Percentiles rank a stretch among this genome's conserved stretches.
These are phyloP conservation scores for Pilatotrama ljubarskyi DNA, from an alignment of 768 basidiomycete genomes.

Conservation along the genomic window DNA sequence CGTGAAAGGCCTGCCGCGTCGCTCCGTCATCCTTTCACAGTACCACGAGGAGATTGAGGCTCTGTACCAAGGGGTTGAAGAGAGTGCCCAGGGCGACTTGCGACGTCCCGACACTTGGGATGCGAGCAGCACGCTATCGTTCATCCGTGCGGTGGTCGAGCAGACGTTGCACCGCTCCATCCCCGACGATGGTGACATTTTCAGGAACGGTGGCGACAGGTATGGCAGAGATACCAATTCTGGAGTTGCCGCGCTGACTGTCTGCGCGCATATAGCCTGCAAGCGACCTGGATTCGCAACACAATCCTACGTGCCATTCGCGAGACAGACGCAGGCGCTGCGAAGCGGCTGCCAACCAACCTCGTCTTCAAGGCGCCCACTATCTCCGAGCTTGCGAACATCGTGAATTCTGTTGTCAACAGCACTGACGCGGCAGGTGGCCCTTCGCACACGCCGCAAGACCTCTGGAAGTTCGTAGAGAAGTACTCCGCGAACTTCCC, in stretches of 20 bases:
- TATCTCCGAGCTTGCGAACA: constrained; percentile 30
- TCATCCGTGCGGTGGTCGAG: constrained; percentile 20
- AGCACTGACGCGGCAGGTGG: constrained; percentile 26
- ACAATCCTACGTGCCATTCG: constrained; percentile 31
- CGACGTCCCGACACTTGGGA: constrained; percentile 19
- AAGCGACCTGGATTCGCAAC: constrained; percentile 36
- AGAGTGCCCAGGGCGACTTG: constrained; percentile 24
- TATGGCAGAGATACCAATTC: not conserved
- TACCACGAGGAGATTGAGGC: constrained; percentile 25
- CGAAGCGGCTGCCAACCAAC: constrained; percentile 28
- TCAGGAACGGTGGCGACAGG: constrained; percentile 29
- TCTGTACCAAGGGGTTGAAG: constrained; percentile 20
- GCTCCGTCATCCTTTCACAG: constrained; percentile 24
- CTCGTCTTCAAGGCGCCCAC: constrained; percentile 43
- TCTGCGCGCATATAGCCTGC: constrained; percentile 23
- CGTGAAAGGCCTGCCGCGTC: constrained; percentile 29
- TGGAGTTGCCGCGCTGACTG: no score
- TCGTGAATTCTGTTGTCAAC: constrained; percentile 1
- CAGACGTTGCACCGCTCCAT: constrained; percentile 15
- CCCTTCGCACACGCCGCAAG: constrained; percentile 19
- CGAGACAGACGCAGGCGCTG: constrained; percentile 33
- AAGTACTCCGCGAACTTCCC: constrained; percentile 35
- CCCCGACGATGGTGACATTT: constrained; percentile 22
- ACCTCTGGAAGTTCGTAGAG: constrained; percentile 34
- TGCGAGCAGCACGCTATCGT: not conserved